phyloP scores from a whole-genome alignment of 257 asterid genomes.

The Gentiana dahurica region DNA sequence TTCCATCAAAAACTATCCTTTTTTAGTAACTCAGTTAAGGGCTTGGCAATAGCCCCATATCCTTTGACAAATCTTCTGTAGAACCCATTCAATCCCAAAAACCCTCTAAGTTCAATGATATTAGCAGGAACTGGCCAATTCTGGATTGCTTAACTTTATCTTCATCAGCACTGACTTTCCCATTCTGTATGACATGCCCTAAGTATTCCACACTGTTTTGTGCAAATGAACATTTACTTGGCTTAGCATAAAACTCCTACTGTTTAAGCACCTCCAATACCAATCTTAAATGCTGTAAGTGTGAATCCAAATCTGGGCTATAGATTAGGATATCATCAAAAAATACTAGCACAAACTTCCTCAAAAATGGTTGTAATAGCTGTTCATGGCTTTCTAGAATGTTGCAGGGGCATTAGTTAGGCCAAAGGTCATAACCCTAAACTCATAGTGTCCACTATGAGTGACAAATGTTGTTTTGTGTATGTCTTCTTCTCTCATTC shows the following conservation, averaged over 20 bases:
- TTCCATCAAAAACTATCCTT: not conserved
- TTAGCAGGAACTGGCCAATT: not conserved
- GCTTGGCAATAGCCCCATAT: not conserved
- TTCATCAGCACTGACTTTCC: not conserved
- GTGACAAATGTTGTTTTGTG: not conserved
- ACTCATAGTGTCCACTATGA: not conserved
- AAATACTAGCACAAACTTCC: not conserved
- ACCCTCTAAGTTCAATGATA: not conserved
- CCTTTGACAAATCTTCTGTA: not conserved
- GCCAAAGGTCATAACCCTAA: not conserved
- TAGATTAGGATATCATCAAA: constrained; percentile 4
- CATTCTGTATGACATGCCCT: not conserved
- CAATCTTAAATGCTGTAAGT: not conserved
- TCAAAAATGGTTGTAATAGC: too few relatives aligned
- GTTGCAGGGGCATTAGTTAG: too few relatives aligned
- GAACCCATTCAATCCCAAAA: not conserved
- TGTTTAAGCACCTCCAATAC: not conserved
- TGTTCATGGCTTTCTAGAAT: too few relatives aligned
- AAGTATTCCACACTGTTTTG: not conserved
- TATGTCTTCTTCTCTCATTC: not conserved
- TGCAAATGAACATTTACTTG: constrained; percentile 1
- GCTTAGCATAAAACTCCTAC: not conserved
- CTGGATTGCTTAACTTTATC: not conserved
- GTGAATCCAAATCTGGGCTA: not conserved
- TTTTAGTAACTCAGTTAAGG: not conserved